These are phyloP conservation scores for Inonotus obliquus DNA, from an alignment of 1,284 basidiomycete genomes.

Conservation along the genomic window DNA sequence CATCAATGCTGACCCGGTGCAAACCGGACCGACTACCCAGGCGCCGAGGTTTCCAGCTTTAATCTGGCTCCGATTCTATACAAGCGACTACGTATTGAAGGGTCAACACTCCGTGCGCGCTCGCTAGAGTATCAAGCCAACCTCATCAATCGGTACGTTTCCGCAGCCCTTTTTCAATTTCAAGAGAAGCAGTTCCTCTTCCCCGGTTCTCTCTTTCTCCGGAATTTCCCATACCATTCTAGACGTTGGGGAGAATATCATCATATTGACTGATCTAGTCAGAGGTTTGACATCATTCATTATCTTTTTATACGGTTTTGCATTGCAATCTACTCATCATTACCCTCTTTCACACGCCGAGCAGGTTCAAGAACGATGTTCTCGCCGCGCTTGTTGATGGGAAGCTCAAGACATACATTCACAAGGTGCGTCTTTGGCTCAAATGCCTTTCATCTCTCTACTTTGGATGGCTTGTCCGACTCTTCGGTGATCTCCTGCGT, in stretches of 20 bases:
- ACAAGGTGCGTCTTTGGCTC: slow-evolving; percentile 48
- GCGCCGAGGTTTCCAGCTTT: slow-evolving; percentile 57
- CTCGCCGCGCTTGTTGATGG: slow-evolving; percentile 63
- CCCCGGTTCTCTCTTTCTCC: neutral
- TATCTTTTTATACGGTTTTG: neutral
- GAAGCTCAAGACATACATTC: slow-evolving; percentile 68
- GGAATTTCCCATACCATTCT: neutral
- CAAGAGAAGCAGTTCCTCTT: neutral
- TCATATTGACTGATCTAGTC: neutral
- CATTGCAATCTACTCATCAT: neutral
- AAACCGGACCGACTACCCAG: slow-evolving; percentile 32
- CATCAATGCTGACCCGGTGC: neutral
- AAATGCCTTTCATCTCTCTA: neutral
- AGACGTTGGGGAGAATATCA: neutral
- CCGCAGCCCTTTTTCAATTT: too few relatives aligned
- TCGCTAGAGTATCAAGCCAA: slow-evolving; percentile 77
- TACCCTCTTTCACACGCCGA: slow-evolving; percentile 22
- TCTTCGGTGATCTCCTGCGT: neutral
- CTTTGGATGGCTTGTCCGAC: neutral
- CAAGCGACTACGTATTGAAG: slow-evolving; percentile 88
- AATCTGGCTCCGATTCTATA: slow-evolving; percentile 69
- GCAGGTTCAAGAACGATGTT: slow-evolving; percentile 40
- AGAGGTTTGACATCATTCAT: neutral
- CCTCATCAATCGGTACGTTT: slow-evolving; percentile 58
- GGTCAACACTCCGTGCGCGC: slow-evolving; percentile 82